These are phyloP conservation scores for Fonsecaea pedrosoi DNA, from an alignment of 2,329 filamentous ascomycete genomes.

Conservation along the genomic window DNA sequence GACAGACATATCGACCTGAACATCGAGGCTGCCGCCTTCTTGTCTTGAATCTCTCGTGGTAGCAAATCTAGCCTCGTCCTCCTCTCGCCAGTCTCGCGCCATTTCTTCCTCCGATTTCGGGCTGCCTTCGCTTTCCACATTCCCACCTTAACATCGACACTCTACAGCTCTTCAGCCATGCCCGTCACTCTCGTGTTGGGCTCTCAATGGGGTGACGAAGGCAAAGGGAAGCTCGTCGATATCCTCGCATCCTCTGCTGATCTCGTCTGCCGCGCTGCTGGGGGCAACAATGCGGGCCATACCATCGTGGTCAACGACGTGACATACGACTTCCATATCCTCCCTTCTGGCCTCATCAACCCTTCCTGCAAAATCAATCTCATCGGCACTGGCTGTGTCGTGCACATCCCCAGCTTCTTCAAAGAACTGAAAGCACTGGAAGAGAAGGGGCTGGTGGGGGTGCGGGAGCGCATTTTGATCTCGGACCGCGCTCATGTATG, in stretches of 20 bases:
- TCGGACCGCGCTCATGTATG: constrained; percentile 55
- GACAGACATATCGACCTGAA: neutral
- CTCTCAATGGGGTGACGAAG: constrained; percentile 58
- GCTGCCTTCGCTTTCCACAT: constrained; percentile 10
- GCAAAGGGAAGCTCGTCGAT: constrained; percentile 58
- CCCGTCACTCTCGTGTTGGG: constrained; percentile 55
- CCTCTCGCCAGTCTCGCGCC: neutral
- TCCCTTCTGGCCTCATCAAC: constrained; percentile 55
- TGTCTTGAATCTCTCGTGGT: neutral
- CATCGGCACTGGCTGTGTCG: constrained; percentile 55
- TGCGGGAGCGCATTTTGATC: constrained; percentile 53
- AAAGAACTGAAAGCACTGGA: constrained; percentile 54
- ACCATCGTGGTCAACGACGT: constrained; percentile 55
- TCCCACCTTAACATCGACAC: constrained; percentile 4
- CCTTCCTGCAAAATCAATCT: constrained; percentile 53
- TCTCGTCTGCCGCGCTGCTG: constrained; percentile 55
- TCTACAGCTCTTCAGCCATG: constrained; percentile 27
- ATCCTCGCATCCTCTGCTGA: constrained; percentile 54
- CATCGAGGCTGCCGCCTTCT: neutral
- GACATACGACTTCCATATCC: constrained; percentile 58
- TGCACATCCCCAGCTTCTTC: constrained; percentile 57
- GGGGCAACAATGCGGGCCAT: constrained; percentile 58
- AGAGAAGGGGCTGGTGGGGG: constrained; percentile 52
- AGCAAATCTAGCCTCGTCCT: neutral
- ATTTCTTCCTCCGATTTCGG: constrained; percentile 10